phyloP scores from a whole-genome alignment of 1,139 yeast genomes.

The Geotrichum phurueaensis region DNA sequence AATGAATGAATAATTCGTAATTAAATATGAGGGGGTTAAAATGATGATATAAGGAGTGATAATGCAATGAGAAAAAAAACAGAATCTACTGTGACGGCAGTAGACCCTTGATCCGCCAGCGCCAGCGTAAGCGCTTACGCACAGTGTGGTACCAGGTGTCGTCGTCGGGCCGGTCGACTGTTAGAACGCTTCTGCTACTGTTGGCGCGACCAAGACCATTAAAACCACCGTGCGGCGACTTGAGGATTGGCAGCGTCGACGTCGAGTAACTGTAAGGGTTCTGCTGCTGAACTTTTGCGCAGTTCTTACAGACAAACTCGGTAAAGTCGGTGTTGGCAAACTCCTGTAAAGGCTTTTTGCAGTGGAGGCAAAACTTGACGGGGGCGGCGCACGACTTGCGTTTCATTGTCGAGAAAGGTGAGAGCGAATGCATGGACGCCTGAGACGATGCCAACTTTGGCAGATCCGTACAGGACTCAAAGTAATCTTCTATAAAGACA shows the following conservation, averaged over 20 bases:
- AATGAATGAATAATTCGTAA: not conserved
- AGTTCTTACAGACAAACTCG: slow-evolving; percentile 13
- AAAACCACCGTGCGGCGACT: not conserved
- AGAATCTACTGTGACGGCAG: slow-evolving; percentile 2
- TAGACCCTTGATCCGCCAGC: slow-evolving; percentile 13
- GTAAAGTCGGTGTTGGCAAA: slow-evolving; percentile 6
- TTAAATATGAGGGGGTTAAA: not conserved
- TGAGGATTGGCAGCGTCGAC: not conserved
- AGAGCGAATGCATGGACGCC: not conserved
- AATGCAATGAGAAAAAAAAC: not conserved
- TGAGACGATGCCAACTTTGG: not conserved
- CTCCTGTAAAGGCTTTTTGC: slow-evolving; percentile 9
- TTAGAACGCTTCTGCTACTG: not conserved
- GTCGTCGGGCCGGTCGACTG: not conserved
- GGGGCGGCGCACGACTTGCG: slow-evolving; percentile 1
- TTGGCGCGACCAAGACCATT: not conserved
- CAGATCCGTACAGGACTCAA: not conserved
- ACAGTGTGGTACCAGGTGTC: slow-evolving; percentile 9
- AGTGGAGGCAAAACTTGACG: slow-evolving; percentile 11
- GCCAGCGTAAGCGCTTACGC: slow-evolving; percentile 10
- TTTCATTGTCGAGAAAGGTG: slow-evolving; percentile 15
- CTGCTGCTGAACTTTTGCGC: slow-evolving; percentile 10
- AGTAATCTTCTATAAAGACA: slow-evolving; percentile 14
- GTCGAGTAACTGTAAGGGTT: not conserved
- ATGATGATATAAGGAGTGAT: not conserved